Evolutionary conservation across 2,329 filamentous ascomycete genomes (phyloP).

Genomic region (Pseudomassariella vexata): DNA sequence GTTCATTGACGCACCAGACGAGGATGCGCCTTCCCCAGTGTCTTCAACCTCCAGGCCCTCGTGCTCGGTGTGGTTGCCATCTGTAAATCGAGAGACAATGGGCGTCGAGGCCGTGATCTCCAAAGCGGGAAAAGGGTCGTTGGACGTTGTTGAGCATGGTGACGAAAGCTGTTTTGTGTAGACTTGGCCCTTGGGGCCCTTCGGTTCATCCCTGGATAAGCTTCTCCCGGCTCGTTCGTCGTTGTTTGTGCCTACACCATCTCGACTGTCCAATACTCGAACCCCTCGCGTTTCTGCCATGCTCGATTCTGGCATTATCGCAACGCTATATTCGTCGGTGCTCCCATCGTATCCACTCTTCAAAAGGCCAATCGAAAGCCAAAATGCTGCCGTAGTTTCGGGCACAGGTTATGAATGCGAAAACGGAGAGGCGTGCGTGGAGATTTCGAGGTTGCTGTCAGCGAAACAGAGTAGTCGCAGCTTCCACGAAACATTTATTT

Average conservation of each 20-base stretch:
- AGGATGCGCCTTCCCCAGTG: constrained; percentile 3
- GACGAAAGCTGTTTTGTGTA: constrained; percentile 5
- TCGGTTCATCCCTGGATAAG: constrained; percentile 9
- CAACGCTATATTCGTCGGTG: too few species aligned
- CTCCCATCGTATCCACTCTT: too few species aligned
- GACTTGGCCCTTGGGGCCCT: background rate
- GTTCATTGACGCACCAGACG: background rate
- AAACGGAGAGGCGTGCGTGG: too few species aligned
- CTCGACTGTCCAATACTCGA: too few species aligned
- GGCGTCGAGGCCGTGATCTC: constrained; percentile 16
- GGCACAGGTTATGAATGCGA: too few species aligned
- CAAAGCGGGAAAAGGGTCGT: constrained; percentile 16
- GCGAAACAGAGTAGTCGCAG: too few species aligned
- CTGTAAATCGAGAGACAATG: constrained; percentile 8
- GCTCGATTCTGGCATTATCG: too few species aligned
- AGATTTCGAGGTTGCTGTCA: too few species aligned
- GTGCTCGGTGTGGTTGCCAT: background rate
- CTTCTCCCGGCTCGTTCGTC: constrained; percentile 15
- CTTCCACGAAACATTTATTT: too few species aligned
- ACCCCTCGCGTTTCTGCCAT: too few species aligned
- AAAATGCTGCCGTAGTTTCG: too few species aligned
- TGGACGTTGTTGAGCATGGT: constrained; percentile 9
- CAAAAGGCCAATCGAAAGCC: too few species aligned
- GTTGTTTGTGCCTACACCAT: background rate
- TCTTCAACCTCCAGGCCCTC: background rate